Evolutionary conservation across 2,329 filamentous ascomycete species (phyloP).

Genomic region (Drechmeria coniospora): DNA sequence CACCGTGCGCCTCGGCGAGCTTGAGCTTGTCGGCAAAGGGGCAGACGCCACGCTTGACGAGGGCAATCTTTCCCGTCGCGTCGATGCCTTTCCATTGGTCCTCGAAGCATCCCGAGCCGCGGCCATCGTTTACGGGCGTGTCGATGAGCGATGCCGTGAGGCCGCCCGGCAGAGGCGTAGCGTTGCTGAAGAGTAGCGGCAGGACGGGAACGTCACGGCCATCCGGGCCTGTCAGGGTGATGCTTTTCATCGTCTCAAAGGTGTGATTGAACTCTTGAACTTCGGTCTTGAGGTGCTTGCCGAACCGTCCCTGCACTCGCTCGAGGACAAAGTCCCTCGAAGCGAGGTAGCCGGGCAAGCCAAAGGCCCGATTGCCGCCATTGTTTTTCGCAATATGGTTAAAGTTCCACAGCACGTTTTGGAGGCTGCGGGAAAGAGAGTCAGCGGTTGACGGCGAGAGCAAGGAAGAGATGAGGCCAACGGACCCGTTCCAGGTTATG

Average conservation of each 20-base stretch:
- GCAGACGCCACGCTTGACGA: conserved; percentile 28
- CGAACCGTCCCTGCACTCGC: neutral
- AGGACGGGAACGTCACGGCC: conserved; percentile 27
- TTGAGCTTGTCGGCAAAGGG: conserved; percentile 25
- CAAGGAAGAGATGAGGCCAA: no score
- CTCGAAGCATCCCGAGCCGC: conserved; percentile 21
- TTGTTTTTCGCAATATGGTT: no score
- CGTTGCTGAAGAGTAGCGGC: conserved; percentile 29
- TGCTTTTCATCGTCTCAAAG: conserved; percentile 25
- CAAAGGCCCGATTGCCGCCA: neutral
- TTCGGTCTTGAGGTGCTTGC: conserved; percentile 24
- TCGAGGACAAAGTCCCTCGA: neutral
- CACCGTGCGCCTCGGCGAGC: conserved; percentile 24
- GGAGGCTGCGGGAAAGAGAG: no score
- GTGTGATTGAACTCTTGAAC: conserved; percentile 31
- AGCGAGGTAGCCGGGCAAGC: neutral
- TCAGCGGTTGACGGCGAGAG: no score
- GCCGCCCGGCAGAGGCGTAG: conserved; percentile 23
- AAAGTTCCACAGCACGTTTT: no score
- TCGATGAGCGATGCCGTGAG: conserved; percentile 18
- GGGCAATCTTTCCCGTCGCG: conserved; percentile 24
- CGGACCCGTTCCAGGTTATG: no score
- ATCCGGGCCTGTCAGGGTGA: conserved; percentile 27
- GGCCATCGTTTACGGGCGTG: conserved; percentile 19
- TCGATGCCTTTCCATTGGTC: conserved; percentile 26